Evolutionary conservation across 495 filamentous ascomycete genomes (phyloP).

Genomic region (Friedmanniomyces endolithicus): DNA sequence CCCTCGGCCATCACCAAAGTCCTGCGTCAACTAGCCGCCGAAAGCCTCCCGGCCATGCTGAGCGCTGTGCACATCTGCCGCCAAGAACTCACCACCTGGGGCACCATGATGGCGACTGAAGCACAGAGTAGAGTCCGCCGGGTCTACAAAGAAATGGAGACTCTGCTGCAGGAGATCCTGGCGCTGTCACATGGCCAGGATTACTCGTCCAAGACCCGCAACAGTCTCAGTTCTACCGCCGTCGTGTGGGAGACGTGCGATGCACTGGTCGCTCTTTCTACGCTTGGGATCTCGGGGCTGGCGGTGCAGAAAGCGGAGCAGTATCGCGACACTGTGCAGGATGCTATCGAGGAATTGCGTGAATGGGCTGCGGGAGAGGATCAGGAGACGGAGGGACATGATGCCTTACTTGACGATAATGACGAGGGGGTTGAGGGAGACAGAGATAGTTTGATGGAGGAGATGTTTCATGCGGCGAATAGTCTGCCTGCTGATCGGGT

Average conservation of each 20-base stretch:
- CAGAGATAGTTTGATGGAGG: conserved; percentile 28
- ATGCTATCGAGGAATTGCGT: conserved; percentile 71
- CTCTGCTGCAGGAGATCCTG: conserved; percentile 32
- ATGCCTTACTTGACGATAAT: conserved; percentile 33
- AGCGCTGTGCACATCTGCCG: conserved; percentile 52
- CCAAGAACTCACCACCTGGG: conserved; percentile 6
- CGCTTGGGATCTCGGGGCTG: conserved; percentile 45
- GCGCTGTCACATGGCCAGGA: conserved; percentile 27
- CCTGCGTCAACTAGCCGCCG: conserved; percentile 50
- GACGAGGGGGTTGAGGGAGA: conserved; percentile 36
- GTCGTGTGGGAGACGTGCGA: conserved; percentile 65
- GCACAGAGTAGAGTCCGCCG: conserved; percentile 29
- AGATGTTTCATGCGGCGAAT: conserved; percentile 42
- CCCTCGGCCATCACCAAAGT: conserved; percentile 57
- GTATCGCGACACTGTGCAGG: conserved; percentile 58
- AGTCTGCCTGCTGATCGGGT: conserved; percentile 44
- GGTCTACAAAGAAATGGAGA: conserved; percentile 37
- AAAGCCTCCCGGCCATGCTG: conserved; percentile 57
- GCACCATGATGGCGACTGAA: conserved; percentile 15
- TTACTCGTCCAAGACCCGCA: conserved; percentile 27
- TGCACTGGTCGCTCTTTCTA: conserved; percentile 45
- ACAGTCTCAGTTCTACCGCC: conserved; percentile 48
- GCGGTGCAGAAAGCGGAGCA: conserved; percentile 34
- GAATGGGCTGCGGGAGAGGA: conserved; percentile 53
- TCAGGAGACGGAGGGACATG: conserved; percentile 38